phyloP scores from a whole-genome alignment of 1,284 basidiomycete species.

The Xanthoconium separans region DNA sequence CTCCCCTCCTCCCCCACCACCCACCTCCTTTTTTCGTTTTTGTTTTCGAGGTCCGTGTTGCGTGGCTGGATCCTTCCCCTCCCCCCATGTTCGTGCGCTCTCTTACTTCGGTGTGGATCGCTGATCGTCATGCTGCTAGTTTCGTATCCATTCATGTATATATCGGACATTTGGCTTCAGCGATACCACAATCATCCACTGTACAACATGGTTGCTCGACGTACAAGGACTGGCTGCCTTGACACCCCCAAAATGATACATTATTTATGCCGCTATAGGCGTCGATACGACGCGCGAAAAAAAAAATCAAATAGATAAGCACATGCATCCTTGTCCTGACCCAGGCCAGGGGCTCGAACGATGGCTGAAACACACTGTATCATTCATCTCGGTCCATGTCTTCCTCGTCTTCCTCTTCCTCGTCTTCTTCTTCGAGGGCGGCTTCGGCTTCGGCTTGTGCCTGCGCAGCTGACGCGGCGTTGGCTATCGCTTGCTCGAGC shows the following conservation, averaged over 20 bases:
- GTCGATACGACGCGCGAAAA: constrained; percentile 18
- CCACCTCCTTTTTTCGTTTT: too few species aligned
- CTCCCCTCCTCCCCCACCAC: too few species aligned
- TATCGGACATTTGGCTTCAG: constrained; percentile 22
- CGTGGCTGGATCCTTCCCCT: too few species aligned
- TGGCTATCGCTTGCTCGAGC: constrained; percentile 67
- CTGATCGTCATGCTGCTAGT: constrained; percentile 10
- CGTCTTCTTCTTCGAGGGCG: constrained; percentile 63
- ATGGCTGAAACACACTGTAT: constrained; percentile 12
- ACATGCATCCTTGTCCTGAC: constrained; percentile 12
- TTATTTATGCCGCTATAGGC: constrained; percentile 25
- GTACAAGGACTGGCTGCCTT: constrained; percentile 11
- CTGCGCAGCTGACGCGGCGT: constrained; percentile 66
- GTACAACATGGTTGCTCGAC: constrained; percentile 26
- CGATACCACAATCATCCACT: constrained; percentile 20
- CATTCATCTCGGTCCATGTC: constrained; percentile 26
- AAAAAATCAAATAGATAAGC: constrained; percentile 23
- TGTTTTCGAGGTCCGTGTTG: too few species aligned
- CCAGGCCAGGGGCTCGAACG: not conserved
- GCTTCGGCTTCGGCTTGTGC: constrained; percentile 74
- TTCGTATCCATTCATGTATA: constrained; percentile 34
- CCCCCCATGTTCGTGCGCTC: not conserved
- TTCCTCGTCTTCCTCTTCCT: constrained; percentile 40
- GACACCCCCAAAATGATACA: constrained; percentile 17
- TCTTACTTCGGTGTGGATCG: not conserved